Evolutionary conservation across 768 basidiomycete genomes (phyloP), one percentile per base, ranked within the genome.

Genomic region (Lentinula sp.): DNA sequence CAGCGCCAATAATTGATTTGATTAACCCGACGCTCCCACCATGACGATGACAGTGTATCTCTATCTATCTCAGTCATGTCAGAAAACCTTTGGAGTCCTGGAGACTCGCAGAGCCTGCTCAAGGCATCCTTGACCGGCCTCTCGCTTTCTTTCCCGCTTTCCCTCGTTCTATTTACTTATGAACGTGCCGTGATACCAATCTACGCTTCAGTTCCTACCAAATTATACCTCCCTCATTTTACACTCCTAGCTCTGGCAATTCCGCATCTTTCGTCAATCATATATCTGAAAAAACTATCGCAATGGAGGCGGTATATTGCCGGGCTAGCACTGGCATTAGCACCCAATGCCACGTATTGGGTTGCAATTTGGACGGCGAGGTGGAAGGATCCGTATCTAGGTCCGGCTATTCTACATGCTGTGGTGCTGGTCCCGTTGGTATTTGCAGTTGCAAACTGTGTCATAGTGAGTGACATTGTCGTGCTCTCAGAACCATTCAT

Each of bases 281-380:
- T 40, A 35, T 23, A 23, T 43, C 48, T 34, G 10, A 53, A 13
- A 28, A 51, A 18, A 32, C 40, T 45, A 18, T 40, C 40, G 23
- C 34, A 43, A 6, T 62, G 66, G 56, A 74, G 68, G 56, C 69
- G 74, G 61, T 61, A 77, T n/a, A 68, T 70, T 61, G 73, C 80
- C 43, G 79, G 76, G 18, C 58, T 75, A 8, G 67, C 77, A 32
- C 69, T 84, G 39, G 74, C 79, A 53, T 60, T 74, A 52, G 76
- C 84, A 32, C 86, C 91, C 1, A 80, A 83, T 65, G 78, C 84
- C n/a, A 82, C 83, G 5, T 89, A 90, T 66, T 89, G 84, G 83
- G 72, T 82, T 21, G 81, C 84, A 35, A 79, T 82, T 23, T 80
- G 78, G 73, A 84, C 86, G 9, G 80, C 83, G 34, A 79, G 86